Conservation (phyloP, 2,329 filamentous ascomycete species). For the Hypoxylon sp. region DNA sequence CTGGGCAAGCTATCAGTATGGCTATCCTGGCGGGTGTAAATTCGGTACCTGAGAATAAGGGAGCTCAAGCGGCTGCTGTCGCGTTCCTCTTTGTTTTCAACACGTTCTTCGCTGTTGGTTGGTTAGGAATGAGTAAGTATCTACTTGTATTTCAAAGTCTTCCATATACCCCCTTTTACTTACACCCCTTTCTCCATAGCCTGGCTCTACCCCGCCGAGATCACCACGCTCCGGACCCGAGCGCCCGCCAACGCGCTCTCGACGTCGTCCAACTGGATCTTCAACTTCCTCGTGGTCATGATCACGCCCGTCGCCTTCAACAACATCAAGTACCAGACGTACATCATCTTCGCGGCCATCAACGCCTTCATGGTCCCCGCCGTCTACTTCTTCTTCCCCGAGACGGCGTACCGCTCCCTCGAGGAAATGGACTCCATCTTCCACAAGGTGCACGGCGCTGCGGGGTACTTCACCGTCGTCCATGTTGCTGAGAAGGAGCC, state of each 20-base stretch:
- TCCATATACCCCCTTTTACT: slow-evolving; percentile 2
- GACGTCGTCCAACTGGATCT: slow-evolving; percentile 70
- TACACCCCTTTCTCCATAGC: slow-evolving; percentile 43
- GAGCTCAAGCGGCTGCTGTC: slow-evolving; percentile 54
- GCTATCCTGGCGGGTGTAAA: slow-evolving; percentile 68
- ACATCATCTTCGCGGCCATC: slow-evolving; percentile 77
- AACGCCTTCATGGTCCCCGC: slow-evolving; percentile 72
- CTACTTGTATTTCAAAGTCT: not conserved
- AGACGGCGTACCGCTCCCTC: slow-evolving; percentile 74
- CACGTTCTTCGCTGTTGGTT: slow-evolving; percentile 67
- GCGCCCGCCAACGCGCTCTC: slow-evolving; percentile 71
- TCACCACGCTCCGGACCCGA: slow-evolving; percentile 66
- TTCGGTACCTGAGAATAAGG: slow-evolving; percentile 49
- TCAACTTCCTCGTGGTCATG: slow-evolving; percentile 76
- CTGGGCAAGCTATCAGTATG: slow-evolving; percentile 76
- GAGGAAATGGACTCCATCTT: slow-evolving; percentile 79
- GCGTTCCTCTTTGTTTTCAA: slow-evolving; percentile 67
- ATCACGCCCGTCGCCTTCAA: slow-evolving; percentile 72
- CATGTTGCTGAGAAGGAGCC: slow-evolving; percentile 64
- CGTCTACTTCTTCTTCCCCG: slow-evolving; percentile 75
- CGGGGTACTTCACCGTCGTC: slow-evolving; percentile 61
- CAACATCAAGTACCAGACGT: slow-evolving; percentile 72
- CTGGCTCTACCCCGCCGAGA: slow-evolving; percentile 73
- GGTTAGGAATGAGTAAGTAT: slow-evolving; percentile 62
- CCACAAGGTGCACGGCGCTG: slow-evolving; percentile 66